Evolutionary conservation across 345 rosid species (phyloP).

Genomic region (Lepidium sativum): DNA sequence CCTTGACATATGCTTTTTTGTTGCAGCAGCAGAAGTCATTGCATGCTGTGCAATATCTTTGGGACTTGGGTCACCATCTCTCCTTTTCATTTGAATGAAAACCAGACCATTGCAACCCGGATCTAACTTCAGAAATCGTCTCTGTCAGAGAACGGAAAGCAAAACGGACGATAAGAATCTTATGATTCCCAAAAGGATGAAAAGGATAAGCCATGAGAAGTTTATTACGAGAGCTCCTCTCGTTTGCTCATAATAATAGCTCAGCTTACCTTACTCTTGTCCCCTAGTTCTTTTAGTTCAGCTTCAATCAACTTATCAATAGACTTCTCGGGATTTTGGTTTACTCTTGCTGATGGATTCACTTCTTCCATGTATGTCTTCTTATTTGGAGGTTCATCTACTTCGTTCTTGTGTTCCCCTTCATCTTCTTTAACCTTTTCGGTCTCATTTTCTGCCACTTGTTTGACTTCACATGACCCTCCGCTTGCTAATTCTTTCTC

Average conservation of each 20-base stretch:
- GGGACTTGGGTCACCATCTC: slow-evolving; percentile 75
- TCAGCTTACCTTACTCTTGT: slow-evolving; percentile 64
- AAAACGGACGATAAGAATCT: neutral
- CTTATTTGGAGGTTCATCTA: slow-evolving; percentile 55
- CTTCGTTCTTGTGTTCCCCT: slow-evolving; percentile 29
- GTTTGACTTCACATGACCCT: slow-evolving; percentile 22
- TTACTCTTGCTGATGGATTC: slow-evolving; percentile 26
- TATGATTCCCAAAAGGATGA: neutral
- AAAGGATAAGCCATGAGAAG: neutral
- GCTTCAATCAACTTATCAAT: slow-evolving; percentile 90
- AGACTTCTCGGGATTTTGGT: slow-evolving; percentile 48
- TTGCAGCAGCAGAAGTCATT: slow-evolving; percentile 76
- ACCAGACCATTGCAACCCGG: slow-evolving; percentile 88
- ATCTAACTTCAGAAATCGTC: slow-evolving; percentile 76
- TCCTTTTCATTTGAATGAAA: slow-evolving; percentile 87
- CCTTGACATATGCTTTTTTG: slow-evolving; percentile 95
- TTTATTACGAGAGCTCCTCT: neutral
- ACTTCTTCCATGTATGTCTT: slow-evolving; percentile 56
- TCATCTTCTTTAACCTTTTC: slow-evolving; percentile 25
- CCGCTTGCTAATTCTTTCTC: slow-evolving; percentile 26
- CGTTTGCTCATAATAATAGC: neutral
- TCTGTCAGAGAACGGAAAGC: slow-evolving; percentile 28
- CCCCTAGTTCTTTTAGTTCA: slow-evolving; percentile 86
- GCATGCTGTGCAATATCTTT: slow-evolving; percentile 77
- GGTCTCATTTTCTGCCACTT: slow-evolving; percentile 22